These are phyloP conservation scores for Cercophora sp. DNA, from an alignment of 495 filamentous ascomycete species.

Conservation along the genomic window DNA sequence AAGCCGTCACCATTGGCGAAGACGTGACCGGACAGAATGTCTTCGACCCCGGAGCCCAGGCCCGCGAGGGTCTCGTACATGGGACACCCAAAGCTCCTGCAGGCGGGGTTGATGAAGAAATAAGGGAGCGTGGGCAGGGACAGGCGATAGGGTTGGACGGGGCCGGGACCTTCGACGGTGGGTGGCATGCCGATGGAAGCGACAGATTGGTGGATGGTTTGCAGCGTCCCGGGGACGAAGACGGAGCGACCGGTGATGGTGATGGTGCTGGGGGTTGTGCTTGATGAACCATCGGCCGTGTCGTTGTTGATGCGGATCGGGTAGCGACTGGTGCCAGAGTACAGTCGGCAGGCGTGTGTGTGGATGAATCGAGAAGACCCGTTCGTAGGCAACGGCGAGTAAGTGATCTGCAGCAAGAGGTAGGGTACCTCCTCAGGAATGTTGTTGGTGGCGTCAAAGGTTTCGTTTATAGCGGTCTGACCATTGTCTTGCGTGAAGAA, in stretches of 20 bases:
- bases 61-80: neutral
- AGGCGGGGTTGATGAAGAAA: neutral
- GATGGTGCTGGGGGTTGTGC: neutral
- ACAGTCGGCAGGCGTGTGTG: neutral
- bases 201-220: neutral
- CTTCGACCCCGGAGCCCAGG: neutral
- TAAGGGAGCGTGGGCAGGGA: neutral
- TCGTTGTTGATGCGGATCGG: conserved; percentile 5
- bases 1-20: too few species aligned
- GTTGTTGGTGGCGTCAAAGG: too few species aligned
- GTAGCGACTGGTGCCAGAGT: neutral
- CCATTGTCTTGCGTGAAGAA: neutral
- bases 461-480: neutral
- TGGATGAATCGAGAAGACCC: neutral
- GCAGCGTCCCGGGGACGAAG: neutral
- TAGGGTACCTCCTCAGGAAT: neutral
- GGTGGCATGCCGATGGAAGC: neutral
- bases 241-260: neutral
- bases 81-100: neutral
- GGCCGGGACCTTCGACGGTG: neutral
- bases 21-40: neutral
- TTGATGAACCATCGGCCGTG: neutral
- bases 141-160: neutral
- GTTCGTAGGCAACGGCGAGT: neutral
- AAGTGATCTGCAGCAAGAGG: neutral